A percentile compares a stretch with the other conserved stretches of the same genome.
Conservation (phyloP, 805 yeast genomes). For the Pichia phayaonensis region DNA sequence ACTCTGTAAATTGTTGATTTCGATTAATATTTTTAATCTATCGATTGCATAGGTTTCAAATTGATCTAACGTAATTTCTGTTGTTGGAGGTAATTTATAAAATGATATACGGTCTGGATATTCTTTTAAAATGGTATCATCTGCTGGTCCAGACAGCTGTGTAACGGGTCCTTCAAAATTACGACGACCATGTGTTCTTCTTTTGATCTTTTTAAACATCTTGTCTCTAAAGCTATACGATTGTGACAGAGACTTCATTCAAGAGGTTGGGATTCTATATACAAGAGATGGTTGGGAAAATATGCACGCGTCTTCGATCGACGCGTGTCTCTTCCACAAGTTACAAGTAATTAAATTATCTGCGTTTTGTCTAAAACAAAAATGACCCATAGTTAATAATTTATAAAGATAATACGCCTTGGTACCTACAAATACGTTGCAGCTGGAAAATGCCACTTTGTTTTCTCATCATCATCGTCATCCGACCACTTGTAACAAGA, state of each 20-base stretch:
- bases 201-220: constrained; percentile 69
- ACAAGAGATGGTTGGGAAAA: background rate
- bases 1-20: constrained; percentile 68
- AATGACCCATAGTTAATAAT: no score
- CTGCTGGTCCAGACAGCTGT: background rate
- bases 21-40: constrained; percentile 72
- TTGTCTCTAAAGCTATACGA: no score
- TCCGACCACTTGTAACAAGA: constrained; percentile 30
- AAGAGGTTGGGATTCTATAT: no score
- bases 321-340: background rate
- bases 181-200: constrained; percentile 66
- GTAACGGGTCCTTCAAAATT: constrained; percentile 41
- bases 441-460: background rate
- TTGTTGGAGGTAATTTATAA: constrained; percentile 68
- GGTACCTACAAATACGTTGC: background rate
- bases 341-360: no score
- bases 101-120: constrained; percentile 63
- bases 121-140: constrained; percentile 4
- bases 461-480: constrained; percentile 18
- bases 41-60: constrained; percentile 97
- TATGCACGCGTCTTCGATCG: background rate
- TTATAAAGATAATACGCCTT: background rate
- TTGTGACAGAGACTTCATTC: no score
- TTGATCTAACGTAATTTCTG: constrained; percentile 85
- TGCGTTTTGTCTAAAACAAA: no score